Percentiles rank a stretch among this genome's conserved stretches.
These are phyloP conservation scores for Chamaecyparis obtusa DNA, from an alignment of 75 land plant genomes.

Conservation along the genomic window DNA sequence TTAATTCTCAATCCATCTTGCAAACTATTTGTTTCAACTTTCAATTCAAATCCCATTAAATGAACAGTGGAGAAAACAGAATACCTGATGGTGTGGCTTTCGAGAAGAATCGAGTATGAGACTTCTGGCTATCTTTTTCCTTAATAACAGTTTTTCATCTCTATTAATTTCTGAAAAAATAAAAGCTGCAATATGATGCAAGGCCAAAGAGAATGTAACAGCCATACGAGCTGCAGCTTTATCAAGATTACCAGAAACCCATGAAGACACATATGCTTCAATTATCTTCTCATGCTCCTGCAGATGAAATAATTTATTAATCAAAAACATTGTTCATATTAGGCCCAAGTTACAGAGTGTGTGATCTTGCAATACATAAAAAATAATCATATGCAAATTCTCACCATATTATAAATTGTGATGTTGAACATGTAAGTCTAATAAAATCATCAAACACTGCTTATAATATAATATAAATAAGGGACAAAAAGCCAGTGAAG, in stretches of 20 bases:
- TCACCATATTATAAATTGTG: not conserved
- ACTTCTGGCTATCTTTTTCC: conserved; percentile 60
- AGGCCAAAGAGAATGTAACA: conserved; percentile 53
- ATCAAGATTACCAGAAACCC: conserved; percentile 82
- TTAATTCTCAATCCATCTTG: not conserved
- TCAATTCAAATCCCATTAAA: not conserved
- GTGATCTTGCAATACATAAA: not conserved
- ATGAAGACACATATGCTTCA: conserved; percentile 72
- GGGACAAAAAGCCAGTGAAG: not conserved
- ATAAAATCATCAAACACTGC: not conserved
- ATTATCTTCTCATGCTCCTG: conserved; percentile 71
- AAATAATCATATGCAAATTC: not conserved
- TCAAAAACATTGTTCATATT: not conserved
- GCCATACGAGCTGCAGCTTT: conserved; percentile 58
- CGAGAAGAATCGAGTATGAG: conserved; percentile 51
- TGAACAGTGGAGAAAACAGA: not conserved
- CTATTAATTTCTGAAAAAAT: conserved; percentile 33
- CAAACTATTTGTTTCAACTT: not conserved
- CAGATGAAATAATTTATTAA: not conserved
- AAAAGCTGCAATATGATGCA: conserved; percentile 74
- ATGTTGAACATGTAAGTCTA: not conserved
- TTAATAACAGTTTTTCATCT: conserved; percentile 17
- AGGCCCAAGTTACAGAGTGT: not conserved
- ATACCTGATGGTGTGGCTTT: conserved; percentile 58
- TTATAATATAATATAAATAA: no score